These are phyloP conservation scores for Blastobotrys americana DNA, from an alignment of 805 yeast genomes.

Conservation along the genomic window DNA sequence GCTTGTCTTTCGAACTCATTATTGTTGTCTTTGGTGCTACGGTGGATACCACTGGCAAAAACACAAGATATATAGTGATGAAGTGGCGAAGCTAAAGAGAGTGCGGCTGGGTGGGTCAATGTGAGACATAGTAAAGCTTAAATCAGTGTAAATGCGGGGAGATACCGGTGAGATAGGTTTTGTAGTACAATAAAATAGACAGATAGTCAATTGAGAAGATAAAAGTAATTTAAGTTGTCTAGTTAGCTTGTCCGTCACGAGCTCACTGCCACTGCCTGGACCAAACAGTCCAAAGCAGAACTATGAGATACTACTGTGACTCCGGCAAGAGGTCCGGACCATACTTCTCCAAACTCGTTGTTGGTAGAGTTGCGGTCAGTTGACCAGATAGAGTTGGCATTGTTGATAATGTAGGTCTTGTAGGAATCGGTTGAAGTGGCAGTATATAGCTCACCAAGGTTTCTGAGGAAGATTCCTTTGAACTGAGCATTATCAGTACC, in stretches of 20 bases:
- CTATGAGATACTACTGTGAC: constrained; percentile 1
- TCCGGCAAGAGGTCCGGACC: constrained; percentile 7
- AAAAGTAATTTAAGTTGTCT: too few relatives aligned
- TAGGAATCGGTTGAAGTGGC: not conserved
- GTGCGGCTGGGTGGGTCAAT: too few relatives aligned
- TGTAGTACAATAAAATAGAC: too few relatives aligned
- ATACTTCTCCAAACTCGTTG: constrained; percentile 8
- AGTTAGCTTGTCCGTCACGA: too few relatives aligned
- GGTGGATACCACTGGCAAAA: too few relatives aligned
- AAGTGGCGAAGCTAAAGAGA: too few relatives aligned
- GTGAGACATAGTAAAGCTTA: too few relatives aligned
- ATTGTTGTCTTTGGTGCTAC: too few relatives aligned
- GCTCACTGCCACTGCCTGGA: constrained; percentile 2
- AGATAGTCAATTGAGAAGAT: too few relatives aligned
- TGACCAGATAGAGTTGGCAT: constrained; percentile 7
- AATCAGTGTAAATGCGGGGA: too few relatives aligned
- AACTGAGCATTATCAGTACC: constrained; percentile 3
- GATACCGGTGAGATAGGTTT: too few relatives aligned
- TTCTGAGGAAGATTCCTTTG: constrained; percentile 10
- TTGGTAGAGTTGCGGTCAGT: constrained; percentile 3
- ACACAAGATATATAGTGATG: too few relatives aligned
- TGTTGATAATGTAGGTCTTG: constrained; percentile 1
- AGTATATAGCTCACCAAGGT: constrained; percentile 2
- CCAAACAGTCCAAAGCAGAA: constrained; percentile 7
- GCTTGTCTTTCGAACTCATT: not conserved